These are phyloP conservation scores for Mycena leptocephala DNA, from an alignment of 768 basidiomycete genomes.

Conservation along the genomic window DNA sequence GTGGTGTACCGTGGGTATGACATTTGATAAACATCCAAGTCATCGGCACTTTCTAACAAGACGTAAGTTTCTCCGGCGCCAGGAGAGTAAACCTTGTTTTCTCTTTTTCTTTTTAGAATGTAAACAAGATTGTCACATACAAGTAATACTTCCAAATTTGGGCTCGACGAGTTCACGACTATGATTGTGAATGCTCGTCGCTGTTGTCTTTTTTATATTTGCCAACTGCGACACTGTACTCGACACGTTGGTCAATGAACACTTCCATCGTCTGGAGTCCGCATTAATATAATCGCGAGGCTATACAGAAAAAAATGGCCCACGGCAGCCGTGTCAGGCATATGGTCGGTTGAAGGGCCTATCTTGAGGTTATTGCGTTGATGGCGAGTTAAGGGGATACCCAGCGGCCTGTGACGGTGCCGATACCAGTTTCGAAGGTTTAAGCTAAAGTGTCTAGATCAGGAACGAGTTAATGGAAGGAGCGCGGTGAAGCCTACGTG, in stretches of 20 bases:
- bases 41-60: no score
- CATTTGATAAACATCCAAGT: no score
- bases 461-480: not conserved
- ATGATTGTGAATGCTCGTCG: not conserved
- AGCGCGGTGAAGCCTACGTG: not conserved
- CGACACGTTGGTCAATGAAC: conserved; percentile 24
- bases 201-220: not conserved
- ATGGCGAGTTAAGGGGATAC: not conserved
- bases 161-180: no score
- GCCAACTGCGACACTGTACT: not conserved
- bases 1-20: no score
- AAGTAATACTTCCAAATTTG: no score
- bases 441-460: not conserved
- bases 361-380: not conserved
- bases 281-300: not conserved
- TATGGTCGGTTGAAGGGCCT: not conserved
- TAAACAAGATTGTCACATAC: no score
- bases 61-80: no score
- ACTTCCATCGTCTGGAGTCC: conserved; percentile 20
- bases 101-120: no score
- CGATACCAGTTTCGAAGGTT: conserved; percentile 30
- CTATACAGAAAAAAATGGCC: not conserved
- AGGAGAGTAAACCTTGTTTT: no score
- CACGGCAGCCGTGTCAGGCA: not conserved
- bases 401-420: not conserved